Evolutionary conservation across 2,329 filamentous ascomycete genomes (phyloP).

Genomic region (Trichoderma brevicompactum): DNA sequence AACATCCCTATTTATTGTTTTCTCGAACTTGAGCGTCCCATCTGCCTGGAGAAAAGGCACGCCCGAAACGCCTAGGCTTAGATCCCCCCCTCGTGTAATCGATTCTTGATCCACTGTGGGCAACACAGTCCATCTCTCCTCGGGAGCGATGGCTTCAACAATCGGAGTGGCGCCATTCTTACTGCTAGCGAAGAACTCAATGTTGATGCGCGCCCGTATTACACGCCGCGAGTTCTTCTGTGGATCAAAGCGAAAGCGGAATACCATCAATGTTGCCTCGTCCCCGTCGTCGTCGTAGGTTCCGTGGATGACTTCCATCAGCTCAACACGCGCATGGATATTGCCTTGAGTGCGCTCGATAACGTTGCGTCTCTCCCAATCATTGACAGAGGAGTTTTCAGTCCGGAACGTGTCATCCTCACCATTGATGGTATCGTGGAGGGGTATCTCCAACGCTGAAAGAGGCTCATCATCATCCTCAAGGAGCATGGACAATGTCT

Average conservation of each 20-base stretch:
- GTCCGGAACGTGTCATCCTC: constrained; percentile 18
- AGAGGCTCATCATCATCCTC: not conserved
- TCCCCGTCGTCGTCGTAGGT: not conserved
- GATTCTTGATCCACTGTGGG: not conserved
- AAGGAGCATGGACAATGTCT: not conserved
- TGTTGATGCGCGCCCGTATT: not conserved
- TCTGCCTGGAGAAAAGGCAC: constrained; percentile 5
- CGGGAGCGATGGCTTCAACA: constrained; percentile 7
- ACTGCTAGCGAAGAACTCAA: constrained; percentile 8
- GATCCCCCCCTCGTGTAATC: not conserved
- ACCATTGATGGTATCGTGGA: not conserved
- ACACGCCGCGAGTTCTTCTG: constrained; percentile 10
- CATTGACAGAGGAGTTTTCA: not conserved
- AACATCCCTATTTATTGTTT: constrained; percentile 1
- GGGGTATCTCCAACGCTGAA: not conserved
- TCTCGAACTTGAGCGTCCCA: not conserved
- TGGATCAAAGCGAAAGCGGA: constrained; percentile 11
- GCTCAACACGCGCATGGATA: not conserved
- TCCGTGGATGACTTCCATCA: constrained; percentile 16
- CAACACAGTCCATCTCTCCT: constrained; percentile 8
- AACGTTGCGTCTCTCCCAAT: constrained; percentile 13
- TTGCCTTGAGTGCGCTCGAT: constrained; percentile 13
- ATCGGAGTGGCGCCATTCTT: not conserved
- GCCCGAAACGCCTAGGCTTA: not conserved
- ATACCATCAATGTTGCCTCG: constrained; percentile 15